Base-by-base conservation (phyloP, 202 grass and related monocot species). In the Elaeis oleifera region DNA sequence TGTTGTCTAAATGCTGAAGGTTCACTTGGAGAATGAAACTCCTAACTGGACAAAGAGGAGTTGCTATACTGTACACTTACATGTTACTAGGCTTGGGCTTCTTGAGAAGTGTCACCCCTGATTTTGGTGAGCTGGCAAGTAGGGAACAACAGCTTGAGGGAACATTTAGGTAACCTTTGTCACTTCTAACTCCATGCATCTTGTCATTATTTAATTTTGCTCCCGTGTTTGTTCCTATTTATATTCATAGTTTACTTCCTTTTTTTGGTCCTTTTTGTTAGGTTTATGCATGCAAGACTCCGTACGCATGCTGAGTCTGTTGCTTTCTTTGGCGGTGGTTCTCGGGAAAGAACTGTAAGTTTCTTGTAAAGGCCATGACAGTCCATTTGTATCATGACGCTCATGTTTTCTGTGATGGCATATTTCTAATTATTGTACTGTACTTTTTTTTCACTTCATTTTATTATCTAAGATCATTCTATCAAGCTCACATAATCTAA, bases 21-120 rank as follows among this genome's bases (percentile, higher is more conserved):
- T 97, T 97, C 83, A 97, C 92, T 61, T 97, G 88, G 92, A 91
- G 92, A 66, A 97, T 97, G 92, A 91, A 97, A 71, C 88, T 89
- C 65, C 89, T 97, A 70, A 89, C 88, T 5, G 92, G 92, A 72
- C 79, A 77, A 76, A 92, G 88, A 89, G 92, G 92, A 79, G 74
- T 97, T 82, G 82, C 82, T 59, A 92, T 97, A 83, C 69, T 97
- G 68, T 97, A 97, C 76, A 69, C 88, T 54, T 97, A 97, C 71
- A 97, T 97, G 92, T 64, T 97, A 31, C 74, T 97, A 36, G 92
- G 92, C 70, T 86, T 97, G 77, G 92, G 92, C 23, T 92, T 97
- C 74, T 64, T 97, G 65, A 92, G 92, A 82, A 84, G 78, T 74
- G 75, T 92, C 64, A 81, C 92, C 24, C 92, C 92, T 51, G 84